Evolutionary conservation across 768 basidiomycete species (phyloP), one percentile per base, ranked within the genome.

Genomic region (Termitomyces titanicus): DNA sequence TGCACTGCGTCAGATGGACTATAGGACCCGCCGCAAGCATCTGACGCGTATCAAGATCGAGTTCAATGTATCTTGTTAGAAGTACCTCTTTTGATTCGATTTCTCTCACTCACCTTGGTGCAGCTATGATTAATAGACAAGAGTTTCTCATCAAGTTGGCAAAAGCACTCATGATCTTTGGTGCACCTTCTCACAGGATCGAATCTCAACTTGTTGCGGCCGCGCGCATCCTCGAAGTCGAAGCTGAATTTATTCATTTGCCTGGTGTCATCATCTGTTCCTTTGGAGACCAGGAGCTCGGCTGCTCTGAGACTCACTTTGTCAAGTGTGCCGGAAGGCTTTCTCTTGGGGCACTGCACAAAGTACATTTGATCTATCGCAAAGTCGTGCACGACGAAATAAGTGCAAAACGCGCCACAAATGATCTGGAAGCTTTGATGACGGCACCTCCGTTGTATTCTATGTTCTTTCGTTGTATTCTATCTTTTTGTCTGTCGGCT

Each of bases 171-270:
- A 94, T 98, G 90, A 85, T 85, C 12, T 95, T 91, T 65, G 93
- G 94, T 5, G 92, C 94, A 17, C 93, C 94, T 0, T 93, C 92
- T 22, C 95, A 98, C 72, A 85, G 95, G 31, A 90, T 98, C 56
- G 94, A 96, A 70, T 88, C 92, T 2, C 94, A 97, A 67, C 83
- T 98, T 37, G 78, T 88, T 31, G 89, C 94, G 10, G 92, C 92
- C 8, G 92, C 94, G 0, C 81, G 86, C 15, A 93, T 94, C 50
- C 84, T 98, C 17, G 93, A 94, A 63, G 83, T 97, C 52, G 86
- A 92, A 67, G 92, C 92, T 43, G 92, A 95, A 67, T 95, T 94
- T 66, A 88, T 96, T 38, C 89, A 94, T 70, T 74, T 92, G 13
- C 91, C 89, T 22, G 81, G 79, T 17, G 80, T 91, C 59, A 88